A percentile compares a stretch with the other conserved stretches of the same genome.
Conservation (phyloP, 2,329 filamentous ascomycete genomes). For the Penicillium polonicum region DNA sequence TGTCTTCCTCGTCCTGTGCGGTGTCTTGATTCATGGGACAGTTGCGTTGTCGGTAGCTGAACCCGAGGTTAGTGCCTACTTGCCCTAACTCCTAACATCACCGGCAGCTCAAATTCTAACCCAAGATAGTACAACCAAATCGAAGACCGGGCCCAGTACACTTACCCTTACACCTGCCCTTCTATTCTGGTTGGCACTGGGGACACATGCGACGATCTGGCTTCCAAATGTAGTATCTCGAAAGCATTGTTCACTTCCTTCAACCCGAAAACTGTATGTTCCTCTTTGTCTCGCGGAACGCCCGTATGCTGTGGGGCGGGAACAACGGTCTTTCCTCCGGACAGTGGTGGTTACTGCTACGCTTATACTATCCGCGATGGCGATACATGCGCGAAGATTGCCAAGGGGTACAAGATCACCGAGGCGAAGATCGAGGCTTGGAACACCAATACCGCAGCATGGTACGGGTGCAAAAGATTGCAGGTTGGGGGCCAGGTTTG, state of each 20-base stretch:
- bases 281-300: background rate
- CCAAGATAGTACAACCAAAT: background rate
- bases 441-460: constrained; percentile 1
- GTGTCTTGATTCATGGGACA: background rate
- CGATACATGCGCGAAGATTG: background rate
- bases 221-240: constrained; percentile 1
- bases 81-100: background rate
- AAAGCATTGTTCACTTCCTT: background rate
- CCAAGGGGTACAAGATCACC: background rate
- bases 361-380: background rate
- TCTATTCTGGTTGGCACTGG: background rate
- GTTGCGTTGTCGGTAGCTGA: background rate
- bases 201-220: background rate
- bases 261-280: background rate
- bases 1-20: background rate
- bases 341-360: background rate
- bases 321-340: background rate
- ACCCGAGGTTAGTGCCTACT: background rate
- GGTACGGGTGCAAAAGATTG: background rate
- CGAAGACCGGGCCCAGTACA: background rate
- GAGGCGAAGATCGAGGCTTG: constrained; percentile 1
- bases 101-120: background rate
- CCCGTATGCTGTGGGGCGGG: constrained; percentile 2
- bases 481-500: background rate
- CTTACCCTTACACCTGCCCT: background rate